Evolutionary conservation across 2,329 filamentous ascomycete species (phyloP).

Genomic region (Coniella lustricola): DNA sequence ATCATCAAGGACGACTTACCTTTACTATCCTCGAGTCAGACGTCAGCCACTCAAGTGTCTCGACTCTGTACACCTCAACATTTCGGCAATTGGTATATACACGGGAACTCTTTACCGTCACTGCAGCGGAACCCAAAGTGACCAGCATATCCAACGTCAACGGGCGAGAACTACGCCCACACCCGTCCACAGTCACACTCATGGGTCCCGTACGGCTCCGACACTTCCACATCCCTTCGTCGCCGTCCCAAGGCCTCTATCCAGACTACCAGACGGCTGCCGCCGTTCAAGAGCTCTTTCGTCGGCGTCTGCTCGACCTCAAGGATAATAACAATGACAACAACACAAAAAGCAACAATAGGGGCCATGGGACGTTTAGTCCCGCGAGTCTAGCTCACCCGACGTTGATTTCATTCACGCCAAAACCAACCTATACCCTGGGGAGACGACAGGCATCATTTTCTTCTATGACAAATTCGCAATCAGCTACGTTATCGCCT

Average conservation of each 20-base stretch:
- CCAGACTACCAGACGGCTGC: constrained; percentile 32
- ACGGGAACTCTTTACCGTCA: too few species aligned
- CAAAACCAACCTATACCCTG: constrained; percentile 78
- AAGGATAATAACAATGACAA: constrained; percentile 37
- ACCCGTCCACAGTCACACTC: neutral
- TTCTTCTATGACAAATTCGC: too few species aligned
- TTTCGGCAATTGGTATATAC: too few species aligned
- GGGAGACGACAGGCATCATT: constrained; percentile 64
- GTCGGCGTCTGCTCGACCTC: constrained; percentile 48
- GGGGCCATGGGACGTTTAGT: constrained; percentile 10
- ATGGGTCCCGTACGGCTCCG: constrained; percentile 23
- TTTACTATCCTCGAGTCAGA: too few species aligned
- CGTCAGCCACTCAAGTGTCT: too few species aligned
- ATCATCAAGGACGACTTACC: too few species aligned
- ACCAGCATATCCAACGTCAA: too few species aligned
- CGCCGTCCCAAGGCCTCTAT: constrained; percentile 20
- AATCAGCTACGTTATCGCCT: constrained; percentile 30
- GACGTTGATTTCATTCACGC: constrained; percentile 74
- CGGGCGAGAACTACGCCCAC: neutral
- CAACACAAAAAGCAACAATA: too few species aligned
- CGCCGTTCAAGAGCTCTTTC: constrained; percentile 31
- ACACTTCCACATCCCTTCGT: constrained; percentile 31
- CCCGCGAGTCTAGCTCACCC: constrained; percentile 49
- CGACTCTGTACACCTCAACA: too few species aligned
- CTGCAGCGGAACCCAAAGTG: too few species aligned